Evolutionary conservation across 2,329 filamentous ascomycete species (phyloP), one percentile per base, ranked within the genome.

Genomic region (Aspergillus pseudotamarii): DNA sequence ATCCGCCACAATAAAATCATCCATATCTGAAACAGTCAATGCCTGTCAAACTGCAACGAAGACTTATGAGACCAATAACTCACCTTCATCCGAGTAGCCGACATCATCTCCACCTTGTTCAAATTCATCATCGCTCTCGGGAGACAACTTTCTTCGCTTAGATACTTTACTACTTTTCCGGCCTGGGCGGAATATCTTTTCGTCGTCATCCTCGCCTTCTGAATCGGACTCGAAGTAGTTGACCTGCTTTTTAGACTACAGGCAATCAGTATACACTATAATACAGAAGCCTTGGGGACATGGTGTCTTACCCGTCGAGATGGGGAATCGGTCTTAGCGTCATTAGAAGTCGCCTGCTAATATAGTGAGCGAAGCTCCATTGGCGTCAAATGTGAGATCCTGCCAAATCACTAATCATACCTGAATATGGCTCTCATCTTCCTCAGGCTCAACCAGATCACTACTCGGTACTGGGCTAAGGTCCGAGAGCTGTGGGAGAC

Each of bases 151-250:
- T 64, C 86, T 83, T 53, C 87, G 81, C 66, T 91, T 91, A 0
- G 80, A 73, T 62, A 81, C 74, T 60, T 82, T 79, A 12, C 76
- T 75, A 54, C 78, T 81, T 48, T 77, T 80, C 46, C 82, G 80
- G n/a, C 81, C 79, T 9, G 86, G 84, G 58, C 81, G 80, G 73
- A 94, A 90, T 0, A 91, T 87, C 51, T 89, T 88, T 26, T 94
- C 90, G 57, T 93, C 90, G 14, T 92, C 90, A 58, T 82, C 81
- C 53, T 85, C 83, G 21, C 86, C 85, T 62, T 93, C 90, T 53
- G 92, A 91, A 51, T 92, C 92, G 1, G 92, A 93, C 72, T 97
- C 94, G 67, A 91, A 89, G 76, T 98, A 98, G 75, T 95, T 79
- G 26, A 79, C 85, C 53, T 83, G 77, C 71, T 88, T 90, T 75